These are phyloP conservation scores for Malus orientalis DNA, from an alignment of 306 rosid genomes.

Conservation along the genomic window DNA sequence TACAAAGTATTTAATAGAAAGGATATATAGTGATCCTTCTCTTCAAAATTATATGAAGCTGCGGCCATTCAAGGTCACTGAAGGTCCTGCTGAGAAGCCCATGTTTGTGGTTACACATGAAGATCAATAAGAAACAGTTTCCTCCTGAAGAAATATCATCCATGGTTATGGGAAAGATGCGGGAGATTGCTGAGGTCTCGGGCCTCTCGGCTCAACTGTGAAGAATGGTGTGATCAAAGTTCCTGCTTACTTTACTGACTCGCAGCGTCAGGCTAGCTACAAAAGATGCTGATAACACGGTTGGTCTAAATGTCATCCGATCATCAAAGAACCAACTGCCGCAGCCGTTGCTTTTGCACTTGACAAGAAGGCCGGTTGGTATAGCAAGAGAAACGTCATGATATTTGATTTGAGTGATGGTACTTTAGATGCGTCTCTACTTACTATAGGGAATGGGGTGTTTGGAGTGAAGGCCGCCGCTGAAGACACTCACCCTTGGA, in stretches of 20 bases:
- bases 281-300: not conserved
- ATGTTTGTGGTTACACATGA: no score
- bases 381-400: not conserved
- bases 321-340: constrained; percentile 4
- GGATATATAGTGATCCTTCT: fast-evolving
- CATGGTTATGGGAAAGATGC: not conserved
- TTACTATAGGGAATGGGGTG: not conserved
- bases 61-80: no score
- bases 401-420: constrained; percentile 1
- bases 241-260: constrained; percentile 4
- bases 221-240: not conserved
- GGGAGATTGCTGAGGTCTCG: not conserved
- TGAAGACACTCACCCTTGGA: constrained; percentile 5
- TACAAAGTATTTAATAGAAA: fast-evolving
- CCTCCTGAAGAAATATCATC: fast-evolving
- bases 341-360: not conserved
- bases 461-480: not conserved
- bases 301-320: constrained; percentile 6
- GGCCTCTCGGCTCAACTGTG: not conserved
- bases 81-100: no score
- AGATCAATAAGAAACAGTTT: no score
- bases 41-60: no score
- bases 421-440: not conserved
- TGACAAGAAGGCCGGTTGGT: not conserved
- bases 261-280: constrained; percentile 2